Base-by-base conservation (phyloP, 306 rosid genomes). In the Cucumis melo region DNA sequence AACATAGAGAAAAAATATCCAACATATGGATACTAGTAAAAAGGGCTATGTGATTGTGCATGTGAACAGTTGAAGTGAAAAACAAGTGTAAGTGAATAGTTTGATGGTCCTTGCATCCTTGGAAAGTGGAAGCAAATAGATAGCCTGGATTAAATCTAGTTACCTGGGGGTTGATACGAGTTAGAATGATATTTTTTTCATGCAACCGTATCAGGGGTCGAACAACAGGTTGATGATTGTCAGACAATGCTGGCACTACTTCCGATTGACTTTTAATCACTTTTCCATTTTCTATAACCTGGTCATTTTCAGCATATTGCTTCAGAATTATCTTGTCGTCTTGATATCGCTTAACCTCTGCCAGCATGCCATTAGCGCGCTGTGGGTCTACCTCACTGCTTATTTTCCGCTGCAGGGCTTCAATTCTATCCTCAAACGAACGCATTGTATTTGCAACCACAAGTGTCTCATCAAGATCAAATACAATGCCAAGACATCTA, bases 391-490 rank as follows among this genome's bases (percentile, higher is more conserved):
- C 81, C 85, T 95, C 99, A 36, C 83, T 76, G 85, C 61, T 92
- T 63, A 95, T 80, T 88, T 95, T 95, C 77, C 99, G 86, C 87
- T 92, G 98, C 24, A 95, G 90, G 48, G 90, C 93, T 61, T 95
- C 99, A 80, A 95, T 95, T 83, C 96, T 85, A 82, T 95, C 99
- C 87, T 95, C 99, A 75, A 95, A 95, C 3, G 99, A 95, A 16
- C 99, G 96, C 99, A 92, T 90, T 84, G 99, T 95, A 79, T 95
- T 95, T 51, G 99, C 99, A 46, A 95, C 99, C 68, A 95, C 82
- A 61, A 95, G 99, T 20, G 99, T 95, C 84, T 95, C 99, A 84
- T 95, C 99, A 39, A 95, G 92, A 89, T 95, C 99, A 83, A 95
- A 95, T 75, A 95, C 99, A 82, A 95, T 95, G 73, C 96, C 98